Base-by-base conservation (phyloP, 768 basidiomycete species). In the Panus rudis region DNA sequence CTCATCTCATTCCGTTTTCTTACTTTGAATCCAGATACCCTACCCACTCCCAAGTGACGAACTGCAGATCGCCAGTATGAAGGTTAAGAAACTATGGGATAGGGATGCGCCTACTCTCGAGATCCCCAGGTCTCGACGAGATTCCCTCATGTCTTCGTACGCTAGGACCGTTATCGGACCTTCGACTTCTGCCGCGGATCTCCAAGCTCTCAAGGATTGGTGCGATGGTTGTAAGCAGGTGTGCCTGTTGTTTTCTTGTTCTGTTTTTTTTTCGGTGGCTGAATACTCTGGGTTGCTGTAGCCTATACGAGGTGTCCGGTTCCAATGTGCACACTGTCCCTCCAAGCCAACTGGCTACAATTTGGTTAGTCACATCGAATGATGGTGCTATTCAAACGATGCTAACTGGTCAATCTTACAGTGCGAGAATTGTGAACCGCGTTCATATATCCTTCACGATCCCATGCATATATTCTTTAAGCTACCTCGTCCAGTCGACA, bases 311-410 rank as follows among this genome's bases (percentile, higher is more conserved):
- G 92, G 93, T 4, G 65, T 75, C 35, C 72, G 92, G 32, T 97
- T 84, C 59, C 92, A 96, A 57, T 97, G 93, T 57, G 89, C 84
- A 12, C 84, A 82, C 47, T 97, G 93, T 54, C 78, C 89, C 0
- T 92, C 92, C 4, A 68, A 68, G 28, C 81, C 89, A 0, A 66
- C 64, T 16, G 60, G 77, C 8, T 92, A 77, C 60, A 93, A 75
- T 58, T 63, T 96, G 55, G 92, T 94, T 57, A 44, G 76, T 60
- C 4, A 5, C 5, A 1, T n/a, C 4, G 43, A 21, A 31, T n/a
- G 21, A 49, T 41, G 21, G 2, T 37, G 10, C 25, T 17, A 14
- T 38, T 39, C 14, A 6, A 24, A n/a, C 22, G 10, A 3, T 20
- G 14, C 19, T 13, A 24, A 34, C 19, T 37, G 42, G 31, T 30